Evolutionary conservation across 805 yeast genomes (phyloP), one percentile per base, ranked within the genome.

Genomic region (Jamesozyma jinghongensis): DNA sequence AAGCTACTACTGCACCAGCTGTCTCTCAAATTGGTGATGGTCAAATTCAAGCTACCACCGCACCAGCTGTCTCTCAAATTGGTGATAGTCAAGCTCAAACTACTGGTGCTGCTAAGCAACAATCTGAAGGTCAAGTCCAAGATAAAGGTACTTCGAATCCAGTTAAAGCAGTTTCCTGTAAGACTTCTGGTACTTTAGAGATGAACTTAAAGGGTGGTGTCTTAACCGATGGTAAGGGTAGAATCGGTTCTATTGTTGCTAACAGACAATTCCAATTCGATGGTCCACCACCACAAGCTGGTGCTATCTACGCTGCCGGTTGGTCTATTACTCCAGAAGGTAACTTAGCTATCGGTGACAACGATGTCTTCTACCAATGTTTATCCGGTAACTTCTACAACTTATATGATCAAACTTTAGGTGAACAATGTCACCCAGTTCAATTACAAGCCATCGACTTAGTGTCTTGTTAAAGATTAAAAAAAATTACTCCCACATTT

Each of bases 221-320:
- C 36, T 67, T 79, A 53, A 69, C 60, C 12, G 85, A 78, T 52
- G 51, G 70, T n/a, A 50, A 63, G 43, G 79, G 78, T 36, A 74
- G 85, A 70, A 63, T 78, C 48, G 84, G 84, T 47, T 70, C 82
- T 36, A 77, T 78, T 62, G 84, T 78, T 48, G 73, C 83, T 37
- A 78, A 77, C 75, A 69, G 78, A 66, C 85, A 78, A 67, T 76
- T 78, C 72, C 83, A 77, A 66, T 77, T 77, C 54, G 83, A 79
- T 57, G 82, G 83, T 51, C 82, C 82, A 42, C 79, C 81, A 61
- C 83, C 84, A 47, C 84, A 78, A 68, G 80, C 77, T 22, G 79
- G 79, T 56, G 65, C 79, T 38, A 67, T 74, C 51, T 73, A 69
- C 53, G 78, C 81, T 47, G 73, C 72, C 34, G 79, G 79, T 46